phyloP scores from a whole-genome alignment of 2,329 filamentous ascomycete genomes.

The Aspergillus costaricaensis region DNA sequence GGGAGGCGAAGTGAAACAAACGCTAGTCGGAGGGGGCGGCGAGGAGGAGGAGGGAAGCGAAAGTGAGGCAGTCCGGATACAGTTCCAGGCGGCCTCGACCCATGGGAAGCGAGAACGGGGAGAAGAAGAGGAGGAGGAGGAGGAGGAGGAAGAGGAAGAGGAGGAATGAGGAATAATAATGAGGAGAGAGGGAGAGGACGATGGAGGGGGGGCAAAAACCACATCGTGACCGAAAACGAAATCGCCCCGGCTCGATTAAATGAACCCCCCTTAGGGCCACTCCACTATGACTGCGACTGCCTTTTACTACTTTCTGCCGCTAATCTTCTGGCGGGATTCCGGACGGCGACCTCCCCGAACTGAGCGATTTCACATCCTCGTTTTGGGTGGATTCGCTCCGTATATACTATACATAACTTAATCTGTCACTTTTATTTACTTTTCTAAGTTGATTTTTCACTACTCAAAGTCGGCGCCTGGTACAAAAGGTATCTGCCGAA shows the following conservation, averaged over 20 bases:
- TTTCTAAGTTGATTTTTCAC: not conserved
- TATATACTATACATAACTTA: not conserved
- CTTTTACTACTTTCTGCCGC: not conserved
- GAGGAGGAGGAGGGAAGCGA: not conserved
- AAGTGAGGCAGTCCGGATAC: conserved; percentile 1
- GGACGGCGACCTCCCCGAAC: not conserved
- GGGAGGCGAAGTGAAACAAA: conserved; percentile 2
- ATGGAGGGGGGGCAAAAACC: conserved; percentile 19
- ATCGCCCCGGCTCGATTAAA: conserved; percentile 10
- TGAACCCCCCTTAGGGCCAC: conserved; percentile 11
- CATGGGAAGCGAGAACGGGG: conserved; percentile 5
- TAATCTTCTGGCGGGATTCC: not conserved
- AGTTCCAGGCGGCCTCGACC: conserved; percentile 7
- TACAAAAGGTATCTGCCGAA: not conserved
- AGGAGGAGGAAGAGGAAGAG: conserved; percentile 8
- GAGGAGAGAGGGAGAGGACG: conserved; percentile 8
- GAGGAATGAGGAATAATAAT: conserved; percentile 7
- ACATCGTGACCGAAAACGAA: conserved; percentile 13
- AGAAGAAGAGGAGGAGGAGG: conserved; percentile 11
- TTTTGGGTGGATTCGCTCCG: not conserved
- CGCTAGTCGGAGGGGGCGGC: not conserved
- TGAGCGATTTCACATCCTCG: not conserved
- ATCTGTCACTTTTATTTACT: not conserved
- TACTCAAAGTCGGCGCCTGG: not conserved
- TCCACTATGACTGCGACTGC: conserved; percentile 7